Base-by-base conservation (phyloP, 2,329 filamentous ascomycete genomes). In the Arthrobotrys sinensis region DNA sequence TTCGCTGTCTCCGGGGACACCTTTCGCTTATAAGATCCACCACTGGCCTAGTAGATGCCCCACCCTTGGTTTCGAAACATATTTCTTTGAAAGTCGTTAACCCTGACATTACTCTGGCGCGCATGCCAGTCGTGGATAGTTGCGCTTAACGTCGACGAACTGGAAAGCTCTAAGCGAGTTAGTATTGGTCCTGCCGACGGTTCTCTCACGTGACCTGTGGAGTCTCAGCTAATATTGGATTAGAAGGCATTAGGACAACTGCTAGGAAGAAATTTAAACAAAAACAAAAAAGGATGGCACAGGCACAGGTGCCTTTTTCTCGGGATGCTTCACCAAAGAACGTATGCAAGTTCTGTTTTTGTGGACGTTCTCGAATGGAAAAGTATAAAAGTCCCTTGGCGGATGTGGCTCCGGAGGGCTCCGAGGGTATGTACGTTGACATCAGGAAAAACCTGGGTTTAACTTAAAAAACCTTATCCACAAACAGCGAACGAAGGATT, bases 241-340 rank as follows among this genome's bases (percentile, higher is more conserved):
- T 34, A 28, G 24, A 28, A 28, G 24, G 2, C 2, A 28, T 28
- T 28, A 28, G 24, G 4, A 28, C 4, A 28, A 4, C 24, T 4
- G 4, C 4, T 28, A 28, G 4, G 24, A 4, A 28, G 2, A 4
- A 4, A 4, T 28, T 28, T 28, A 32, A 34, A 12, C 16, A 53
- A 21, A 57, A 57, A 38, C 32, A 34, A 40, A 38, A 57, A 7
- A 40, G 52, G 52, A 57, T 38, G 32, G 52, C 34, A 11, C 5
- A 57, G 34, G 52, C 52, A 14, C 16, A 57, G 11, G 16, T 38
- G 52, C 21, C 21, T 57, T 36, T 38, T 38, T 40, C 21, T 38
- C 52, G 52, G 52, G 21, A 2, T 28, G 16, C 3, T 11, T 24
- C 12, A 14, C 46, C 46, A 28, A 28, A 7, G 45, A 48, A 24